These are phyloP conservation scores for Hyaloscypha finlandica DNA, from an alignment of 495 filamentous ascomycete genomes.

Conservation along the genomic window DNA sequence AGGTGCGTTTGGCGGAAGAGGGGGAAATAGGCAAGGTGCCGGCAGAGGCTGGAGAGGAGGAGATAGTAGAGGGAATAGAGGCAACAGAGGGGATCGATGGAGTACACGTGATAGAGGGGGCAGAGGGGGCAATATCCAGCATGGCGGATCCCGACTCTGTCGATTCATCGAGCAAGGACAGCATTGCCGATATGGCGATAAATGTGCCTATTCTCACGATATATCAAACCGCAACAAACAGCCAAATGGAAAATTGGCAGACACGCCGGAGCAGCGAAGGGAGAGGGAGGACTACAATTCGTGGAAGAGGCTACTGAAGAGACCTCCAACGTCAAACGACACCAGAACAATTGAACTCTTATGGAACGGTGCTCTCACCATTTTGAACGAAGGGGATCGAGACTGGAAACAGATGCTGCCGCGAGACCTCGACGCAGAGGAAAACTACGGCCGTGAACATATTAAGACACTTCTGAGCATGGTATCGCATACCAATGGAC, in stretches of 20 bases:
- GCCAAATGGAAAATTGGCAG: background rate
- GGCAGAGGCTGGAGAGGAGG: conserved; percentile 14
- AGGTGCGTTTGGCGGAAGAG: conserved; percentile 16
- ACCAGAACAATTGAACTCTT: conserved; percentile 17
- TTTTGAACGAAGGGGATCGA: conserved; percentile 25
- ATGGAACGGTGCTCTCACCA: conserved; percentile 22
- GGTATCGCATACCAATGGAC: conserved; percentile 7
- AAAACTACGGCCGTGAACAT: conserved; percentile 23
- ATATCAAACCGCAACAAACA: conserved; percentile 13
- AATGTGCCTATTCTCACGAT: conserved; percentile 20
- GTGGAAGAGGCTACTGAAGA: conserved; percentile 24
- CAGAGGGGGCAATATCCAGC: conserved; percentile 10
- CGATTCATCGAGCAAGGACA: conserved; percentile 23
- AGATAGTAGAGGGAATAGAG: conserved; percentile 14
- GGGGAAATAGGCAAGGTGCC: conserved; percentile 12
- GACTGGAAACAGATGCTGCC: conserved; percentile 25
- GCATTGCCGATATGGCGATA: conserved; percentile 15
- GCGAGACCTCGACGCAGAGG: conserved; percentile 21
- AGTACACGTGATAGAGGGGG: conserved; percentile 14
- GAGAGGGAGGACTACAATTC: conserved; percentile 20
- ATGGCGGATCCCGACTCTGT: conserved; percentile 19
- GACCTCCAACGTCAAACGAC: conserved; percentile 17
- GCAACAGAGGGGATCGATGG: conserved; percentile 7
- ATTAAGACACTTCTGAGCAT: conserved; percentile 22
- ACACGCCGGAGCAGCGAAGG: conserved; percentile 18